Conservation (phyloP, 2,329 filamentous ascomycete genomes). For the Domatiomyces catenatus region DNA sequence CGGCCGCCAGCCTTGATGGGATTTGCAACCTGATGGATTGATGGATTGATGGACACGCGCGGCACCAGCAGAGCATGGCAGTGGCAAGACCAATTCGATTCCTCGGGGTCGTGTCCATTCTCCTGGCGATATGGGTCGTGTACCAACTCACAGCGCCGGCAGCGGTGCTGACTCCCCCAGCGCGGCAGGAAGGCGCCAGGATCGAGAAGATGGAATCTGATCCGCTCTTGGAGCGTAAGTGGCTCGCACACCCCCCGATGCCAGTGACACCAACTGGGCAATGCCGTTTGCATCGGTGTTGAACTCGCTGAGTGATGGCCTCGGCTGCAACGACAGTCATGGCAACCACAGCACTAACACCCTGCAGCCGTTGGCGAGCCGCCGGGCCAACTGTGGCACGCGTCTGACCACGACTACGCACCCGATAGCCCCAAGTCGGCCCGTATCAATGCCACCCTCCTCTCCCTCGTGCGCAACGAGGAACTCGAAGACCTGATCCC, state of each 20-base stretch:
- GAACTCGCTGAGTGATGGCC: too few species aligned
- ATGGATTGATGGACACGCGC: not conserved
- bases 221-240: slow-evolving; percentile 72
- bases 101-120: slow-evolving; percentile 53
- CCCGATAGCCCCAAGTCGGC: slow-evolving; percentile 59
- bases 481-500: slow-evolving; percentile 71
- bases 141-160: slow-evolving; percentile 53
- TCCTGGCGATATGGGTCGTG: slow-evolving; percentile 64
- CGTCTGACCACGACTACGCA: slow-evolving; percentile 60
- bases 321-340: slow-evolving; percentile 1
- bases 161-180: slow-evolving; percentile 23
- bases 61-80: slow-evolving; percentile 45
- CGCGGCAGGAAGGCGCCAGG: slow-evolving; percentile 27
- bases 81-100: slow-evolving; percentile 72
- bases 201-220: slow-evolving; percentile 52
- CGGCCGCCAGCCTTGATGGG: not conserved
- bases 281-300: too few species aligned
- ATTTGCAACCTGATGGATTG: not conserved
- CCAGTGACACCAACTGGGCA: not conserved
- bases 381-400: slow-evolving; percentile 56
- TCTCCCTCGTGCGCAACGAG: slow-evolving; percentile 82
- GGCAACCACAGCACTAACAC: slow-evolving; percentile 10
- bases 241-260: slow-evolving; percentile 1
- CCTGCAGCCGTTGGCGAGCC: slow-evolving; percentile 65
- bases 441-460: slow-evolving; percentile 82